phyloP scores from a whole-genome alignment of 306 rosid genomes.

The Quercus engelmannii region DNA sequence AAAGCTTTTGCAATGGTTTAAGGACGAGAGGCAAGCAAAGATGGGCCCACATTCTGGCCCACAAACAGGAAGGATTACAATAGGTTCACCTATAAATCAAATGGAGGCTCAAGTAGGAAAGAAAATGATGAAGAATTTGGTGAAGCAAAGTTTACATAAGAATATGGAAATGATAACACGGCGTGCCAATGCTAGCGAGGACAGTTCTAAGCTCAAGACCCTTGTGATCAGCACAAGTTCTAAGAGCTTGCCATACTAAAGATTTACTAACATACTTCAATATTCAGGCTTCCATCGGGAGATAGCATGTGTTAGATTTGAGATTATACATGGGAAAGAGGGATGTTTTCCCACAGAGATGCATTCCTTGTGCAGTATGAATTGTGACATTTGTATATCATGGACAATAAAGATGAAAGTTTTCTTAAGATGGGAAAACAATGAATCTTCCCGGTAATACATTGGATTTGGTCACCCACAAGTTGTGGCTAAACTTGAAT shows the following conservation, averaged over 20 bases:
- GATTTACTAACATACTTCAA: neutral
- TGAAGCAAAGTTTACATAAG: constrained; percentile 73
- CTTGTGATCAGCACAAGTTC: constrained; percentile 89
- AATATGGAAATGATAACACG: constrained; percentile 81
- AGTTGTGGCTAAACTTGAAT: neutral
- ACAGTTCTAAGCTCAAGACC: constrained; percentile 54
- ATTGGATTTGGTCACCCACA: neutral
- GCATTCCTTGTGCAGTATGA: constrained; percentile 25
- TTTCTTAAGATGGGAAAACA: neutral
- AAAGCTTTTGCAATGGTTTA: constrained; percentile 82
- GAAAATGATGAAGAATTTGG: constrained; percentile 90
- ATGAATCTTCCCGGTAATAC: too few species aligned
- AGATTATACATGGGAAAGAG: neutral
- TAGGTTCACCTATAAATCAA: constrained; percentile 58
- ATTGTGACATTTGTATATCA: constrained; percentile 6
- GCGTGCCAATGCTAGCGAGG: constrained; percentile 63
- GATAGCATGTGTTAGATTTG: neutral
- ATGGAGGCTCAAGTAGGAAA: constrained; percentile 59
- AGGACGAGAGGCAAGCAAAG: constrained; percentile 65
- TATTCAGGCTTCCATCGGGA: neutral
- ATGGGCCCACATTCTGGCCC: constrained; percentile 97
- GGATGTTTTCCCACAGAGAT: neutral
- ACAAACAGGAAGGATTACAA: constrained; percentile 60
- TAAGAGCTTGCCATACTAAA: constrained; percentile 79
- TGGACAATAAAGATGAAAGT: neutral